Evolutionary conservation across 768 basidiomycete species (phyloP).

Genomic region (Tephrocybe sp.): DNA sequence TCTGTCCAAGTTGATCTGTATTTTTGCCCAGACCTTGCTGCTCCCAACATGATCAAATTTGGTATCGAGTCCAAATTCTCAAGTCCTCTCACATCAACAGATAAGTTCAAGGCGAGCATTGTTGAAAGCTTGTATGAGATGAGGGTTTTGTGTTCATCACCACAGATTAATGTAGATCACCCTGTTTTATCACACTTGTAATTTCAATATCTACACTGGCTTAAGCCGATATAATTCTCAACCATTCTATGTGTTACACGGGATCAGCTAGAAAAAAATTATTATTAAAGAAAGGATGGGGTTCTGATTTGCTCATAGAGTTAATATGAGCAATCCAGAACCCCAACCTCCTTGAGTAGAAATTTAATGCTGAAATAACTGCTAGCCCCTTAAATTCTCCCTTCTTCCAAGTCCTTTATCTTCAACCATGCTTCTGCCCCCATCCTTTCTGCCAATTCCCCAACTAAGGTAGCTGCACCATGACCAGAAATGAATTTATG

Average conservation of each 20-base stretch:
- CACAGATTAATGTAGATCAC: constrained; percentile 21
- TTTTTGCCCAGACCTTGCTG: constrained; percentile 67
- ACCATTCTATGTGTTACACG: too few relatives aligned
- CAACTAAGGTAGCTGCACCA: constrained; percentile 50
- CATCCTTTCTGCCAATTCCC: constrained; percentile 36
- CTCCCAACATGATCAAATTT: constrained; percentile 79
- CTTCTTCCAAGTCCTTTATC: constrained; percentile 36
- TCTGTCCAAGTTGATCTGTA: not conserved
- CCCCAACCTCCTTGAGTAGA: not conserved
- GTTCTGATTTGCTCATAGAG: not conserved
- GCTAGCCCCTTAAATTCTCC: constrained; percentile 26
- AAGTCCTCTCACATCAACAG: constrained; percentile 67
- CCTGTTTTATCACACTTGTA: constrained; percentile 31
- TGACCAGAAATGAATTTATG: constrained; percentile 55
- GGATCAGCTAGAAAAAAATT: not conserved
- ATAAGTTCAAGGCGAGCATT: constrained; percentile 61
- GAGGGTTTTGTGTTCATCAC: constrained; percentile 48
- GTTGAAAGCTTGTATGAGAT: constrained; percentile 68
- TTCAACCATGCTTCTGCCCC: constrained; percentile 39
- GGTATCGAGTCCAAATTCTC: constrained; percentile 91
- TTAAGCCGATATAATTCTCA: too few relatives aligned
- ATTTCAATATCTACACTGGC: too few relatives aligned
- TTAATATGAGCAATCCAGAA: constrained; percentile 6
- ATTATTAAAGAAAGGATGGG: not conserved
- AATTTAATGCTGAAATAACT: too few relatives aligned